Evolutionary conservation across 1,139 yeast species (phyloP), one percentile per base, ranked within the genome.

Genomic region (Sugiyamaella grinbergsii): DNA sequence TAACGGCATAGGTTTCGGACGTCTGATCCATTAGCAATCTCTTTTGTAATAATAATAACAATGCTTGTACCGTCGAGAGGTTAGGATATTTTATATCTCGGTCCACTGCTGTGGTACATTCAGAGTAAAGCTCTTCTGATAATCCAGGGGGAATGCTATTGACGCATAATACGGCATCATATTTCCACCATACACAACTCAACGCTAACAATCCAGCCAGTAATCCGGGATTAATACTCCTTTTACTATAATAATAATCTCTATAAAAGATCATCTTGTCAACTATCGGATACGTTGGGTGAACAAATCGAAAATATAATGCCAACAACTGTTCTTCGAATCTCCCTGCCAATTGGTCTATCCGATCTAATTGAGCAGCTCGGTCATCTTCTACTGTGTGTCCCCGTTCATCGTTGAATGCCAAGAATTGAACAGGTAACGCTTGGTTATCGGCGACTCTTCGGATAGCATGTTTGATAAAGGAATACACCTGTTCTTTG

Each of bases 11-110:
- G 4, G 65, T 63, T 39, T 68, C 67, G 1, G 70, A 64, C n/a
- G 65, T 62, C 19, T 66, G 69, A 37, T 66, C 70, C 13, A 69
- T 58, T 11, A 62, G 56, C 19, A 68, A 58, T 15, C 71, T 61
- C 43, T 61, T 60, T 53, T 69, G 73, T 15, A 65, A 53, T 22
- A 65, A 68, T 15, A 70, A 62, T 29, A 72, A 64, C 45, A 72
- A 65, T 38, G 74, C 75, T 40, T 76, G 75, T 68, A 72, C 70
- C 18, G 81, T 71, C 40, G 71, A 70, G 34, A 76, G 61, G 44
- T 74, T 71, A 19, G 79, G 72, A 33, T 65, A 66, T 31, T 59
- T 55, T 28, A 65, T 52, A 34, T 69, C 71, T 8, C 70, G 60
- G 18, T 68, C 68, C 5, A 69, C 62, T 2, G 68, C 63, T n/a